Conservation (phyloP, 768 basidiomycete genomes). For the Boletus sp. region DNA sequence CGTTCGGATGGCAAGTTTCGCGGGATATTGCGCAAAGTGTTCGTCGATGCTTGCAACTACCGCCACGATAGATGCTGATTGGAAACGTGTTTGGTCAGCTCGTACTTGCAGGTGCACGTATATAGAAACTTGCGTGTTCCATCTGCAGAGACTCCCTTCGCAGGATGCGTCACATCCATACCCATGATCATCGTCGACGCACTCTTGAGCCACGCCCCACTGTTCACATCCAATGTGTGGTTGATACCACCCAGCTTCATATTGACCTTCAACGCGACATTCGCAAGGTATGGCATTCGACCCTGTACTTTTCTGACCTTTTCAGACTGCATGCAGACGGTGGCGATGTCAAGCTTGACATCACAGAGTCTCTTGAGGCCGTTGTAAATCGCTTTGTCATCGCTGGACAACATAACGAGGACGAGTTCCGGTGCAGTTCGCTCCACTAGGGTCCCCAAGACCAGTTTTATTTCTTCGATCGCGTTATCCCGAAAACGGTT, state of each 20-base stretch:
- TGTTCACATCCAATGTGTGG: slow-evolving; percentile 40
- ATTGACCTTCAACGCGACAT: slow-evolving; percentile 54
- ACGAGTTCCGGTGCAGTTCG: slow-evolving; percentile 22
- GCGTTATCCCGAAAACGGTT: slow-evolving; percentile 53
- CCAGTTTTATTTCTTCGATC: slow-evolving; percentile 29
- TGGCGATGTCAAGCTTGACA: slow-evolving; percentile 46
- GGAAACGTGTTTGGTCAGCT: background rate
- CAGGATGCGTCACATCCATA: slow-evolving; percentile 67
- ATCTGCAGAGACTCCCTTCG: slow-evolving; percentile 57
- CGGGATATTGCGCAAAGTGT: slow-evolving; percentile 48
- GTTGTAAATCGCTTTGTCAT: slow-evolving; percentile 47
- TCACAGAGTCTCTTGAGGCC: slow-evolving; percentile 51
- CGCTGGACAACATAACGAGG: slow-evolving; percentile 45
- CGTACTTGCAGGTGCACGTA: background rate
- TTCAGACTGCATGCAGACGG: slow-evolving; percentile 66
- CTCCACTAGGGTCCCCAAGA: background rate
- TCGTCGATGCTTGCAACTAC: slow-evolving; percentile 50
- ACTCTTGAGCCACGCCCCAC: slow-evolving; percentile 38
- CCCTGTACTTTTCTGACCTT: slow-evolving; percentile 57
- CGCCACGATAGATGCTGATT: slow-evolving; percentile 46
- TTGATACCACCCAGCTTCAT: slow-evolving; percentile 56
- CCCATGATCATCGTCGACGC: slow-evolving; percentile 53
- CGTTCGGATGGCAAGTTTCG: slow-evolving; percentile 43
- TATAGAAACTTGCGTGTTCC: slow-evolving; percentile 36
- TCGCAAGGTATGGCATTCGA: slow-evolving; percentile 50